Evolutionary conservation across 78 protist genomes (phyloP).

Genomic region (Cavenderia fasciculata): DNA sequence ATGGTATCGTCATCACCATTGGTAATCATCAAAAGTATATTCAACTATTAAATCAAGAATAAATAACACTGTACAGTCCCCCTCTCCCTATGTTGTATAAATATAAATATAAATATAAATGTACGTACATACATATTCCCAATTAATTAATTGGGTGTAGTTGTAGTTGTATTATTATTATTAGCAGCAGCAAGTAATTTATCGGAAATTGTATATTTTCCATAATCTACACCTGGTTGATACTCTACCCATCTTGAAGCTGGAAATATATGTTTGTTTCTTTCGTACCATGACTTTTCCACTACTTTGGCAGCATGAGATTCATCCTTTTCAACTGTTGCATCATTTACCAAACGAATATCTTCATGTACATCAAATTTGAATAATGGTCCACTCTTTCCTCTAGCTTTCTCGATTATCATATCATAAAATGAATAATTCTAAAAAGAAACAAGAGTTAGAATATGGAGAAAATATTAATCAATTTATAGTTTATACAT

Average conservation of each 20-base stretch:
- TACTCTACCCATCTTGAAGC: constrained; percentile 91
- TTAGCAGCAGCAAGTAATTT: no score
- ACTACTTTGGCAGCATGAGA: constrained; percentile 93
- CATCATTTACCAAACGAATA: constrained; percentile 87
- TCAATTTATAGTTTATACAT: neutral
- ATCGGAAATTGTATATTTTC: constrained; percentile 58
- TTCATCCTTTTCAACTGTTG: constrained; percentile 92
- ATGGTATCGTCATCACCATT: constrained; percentile 55
- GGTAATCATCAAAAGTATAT: constrained; percentile 44
- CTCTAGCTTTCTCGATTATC: constrained; percentile 89
- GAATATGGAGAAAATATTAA: neutral
- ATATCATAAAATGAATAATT: constrained; percentile 92
- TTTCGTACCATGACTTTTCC: constrained; percentile 90
- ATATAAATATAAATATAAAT: no score
- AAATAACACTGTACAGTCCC: no score
- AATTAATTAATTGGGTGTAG: no score
- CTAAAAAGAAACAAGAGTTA: constrained; percentile 6
- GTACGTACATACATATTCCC: no score
- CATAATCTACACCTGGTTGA: constrained; percentile 57
- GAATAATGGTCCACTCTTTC: constrained; percentile 94
- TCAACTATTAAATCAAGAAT: constrained; percentile 44
- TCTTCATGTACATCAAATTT: constrained; percentile 94
- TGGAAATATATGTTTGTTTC: constrained; percentile 95
- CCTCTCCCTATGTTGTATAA: no score
- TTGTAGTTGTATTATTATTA: no score